Conservation (phyloP, 2,329 filamentous ascomycete species). For the Aspergillus glaucus region DNA sequence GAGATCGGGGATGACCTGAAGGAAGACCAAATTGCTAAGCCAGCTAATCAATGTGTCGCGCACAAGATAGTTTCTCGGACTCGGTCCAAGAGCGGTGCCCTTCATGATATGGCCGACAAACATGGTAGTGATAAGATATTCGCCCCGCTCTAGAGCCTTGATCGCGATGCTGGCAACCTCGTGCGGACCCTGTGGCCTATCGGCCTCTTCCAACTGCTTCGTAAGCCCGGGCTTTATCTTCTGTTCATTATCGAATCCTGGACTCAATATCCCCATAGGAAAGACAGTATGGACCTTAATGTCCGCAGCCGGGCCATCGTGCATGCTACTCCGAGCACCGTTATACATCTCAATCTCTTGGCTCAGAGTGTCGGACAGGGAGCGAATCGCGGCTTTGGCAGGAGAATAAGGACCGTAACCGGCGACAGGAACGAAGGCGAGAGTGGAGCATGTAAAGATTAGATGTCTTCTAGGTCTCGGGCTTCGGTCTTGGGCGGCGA, state of each 20-base stretch:
- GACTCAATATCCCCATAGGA: constrained; percentile 74
- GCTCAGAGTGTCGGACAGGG: constrained; percentile 72
- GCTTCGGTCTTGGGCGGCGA: constrained; percentile 23
- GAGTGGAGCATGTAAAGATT: constrained; percentile 75
- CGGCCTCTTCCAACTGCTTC: constrained; percentile 70
- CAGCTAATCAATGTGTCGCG: constrained; percentile 51
- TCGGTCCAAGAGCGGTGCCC: constrained; percentile 48
- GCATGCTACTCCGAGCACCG: constrained; percentile 44
- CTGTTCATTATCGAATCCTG: constrained; percentile 71
- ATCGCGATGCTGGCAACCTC: constrained; percentile 68
- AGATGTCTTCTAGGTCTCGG: constrained; percentile 57
- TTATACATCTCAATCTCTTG: constrained; percentile 87
- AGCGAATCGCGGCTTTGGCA: constrained; percentile 76
- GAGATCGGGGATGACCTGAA: constrained; percentile 53
- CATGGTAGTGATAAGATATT: constrained; percentile 72
- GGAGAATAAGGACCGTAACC: constrained; percentile 83
- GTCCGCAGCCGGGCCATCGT: constrained; percentile 49
- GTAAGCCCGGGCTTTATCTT: constrained; percentile 74
- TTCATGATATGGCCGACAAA: constrained; percentile 68
- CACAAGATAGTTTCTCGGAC: constrained; percentile 48
- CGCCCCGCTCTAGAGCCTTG: constrained; percentile 67
- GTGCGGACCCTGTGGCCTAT: constrained; percentile 71
- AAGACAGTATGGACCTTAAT: constrained; percentile 77
- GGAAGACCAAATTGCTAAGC: constrained; percentile 48
- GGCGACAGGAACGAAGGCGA: constrained; percentile 68